phyloP scores from a whole-genome alignment of 2,329 filamentous ascomycete genomes.

The Cercospora janseana region DNA sequence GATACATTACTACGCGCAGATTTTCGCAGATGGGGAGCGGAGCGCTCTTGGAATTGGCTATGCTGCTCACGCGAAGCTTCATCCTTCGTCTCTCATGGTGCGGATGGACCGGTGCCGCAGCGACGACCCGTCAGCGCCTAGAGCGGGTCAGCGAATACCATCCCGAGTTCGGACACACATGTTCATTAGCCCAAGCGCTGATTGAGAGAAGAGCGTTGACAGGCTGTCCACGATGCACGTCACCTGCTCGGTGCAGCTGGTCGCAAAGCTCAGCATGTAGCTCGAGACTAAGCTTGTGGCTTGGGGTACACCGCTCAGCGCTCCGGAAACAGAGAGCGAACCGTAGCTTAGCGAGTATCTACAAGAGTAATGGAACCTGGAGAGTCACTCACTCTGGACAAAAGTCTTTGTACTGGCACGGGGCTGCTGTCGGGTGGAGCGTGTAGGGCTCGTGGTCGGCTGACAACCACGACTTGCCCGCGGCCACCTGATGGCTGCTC shows the following conservation, averaged over 20 bases:
- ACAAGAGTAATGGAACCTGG: background rate
- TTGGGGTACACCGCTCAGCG: background rate
- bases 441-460: background rate
- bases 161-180: background rate
- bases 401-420: constrained; percentile 9
- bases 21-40: too few relatives aligned
- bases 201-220: background rate
- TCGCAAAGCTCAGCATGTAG: constrained; percentile 6
- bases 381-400: constrained; percentile 3
- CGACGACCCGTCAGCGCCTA: background rate
- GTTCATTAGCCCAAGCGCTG: background rate
- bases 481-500: too few relatives aligned
- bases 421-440: background rate
- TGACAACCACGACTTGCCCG: constrained; percentile 5
- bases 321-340: constrained; percentile 1
- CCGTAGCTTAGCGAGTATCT: background rate
- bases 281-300: background rate
- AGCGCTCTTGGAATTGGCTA: background rate
- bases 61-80: background rate
- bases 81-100: background rate
- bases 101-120: constrained; percentile 1
- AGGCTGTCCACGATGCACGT: background rate
- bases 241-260: constrained; percentile 5
- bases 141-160: too few relatives aligned
- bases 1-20: too few relatives aligned